Evolutionary conservation across 202 grass and related monocot species (phyloP).

Genomic region (Eragrostis tef): DNA sequence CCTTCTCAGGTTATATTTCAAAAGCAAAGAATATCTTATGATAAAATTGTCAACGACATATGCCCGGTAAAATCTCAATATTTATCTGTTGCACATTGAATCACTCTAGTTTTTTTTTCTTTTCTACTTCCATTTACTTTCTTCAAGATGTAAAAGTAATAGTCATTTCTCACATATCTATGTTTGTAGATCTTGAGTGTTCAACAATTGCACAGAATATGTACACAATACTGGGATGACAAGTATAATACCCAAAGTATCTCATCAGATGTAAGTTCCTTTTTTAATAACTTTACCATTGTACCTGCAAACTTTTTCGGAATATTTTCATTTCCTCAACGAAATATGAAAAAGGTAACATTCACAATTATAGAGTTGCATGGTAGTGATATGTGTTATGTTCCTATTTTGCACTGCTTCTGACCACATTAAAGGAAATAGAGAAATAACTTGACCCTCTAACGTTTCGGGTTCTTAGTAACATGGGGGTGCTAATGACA

Average conservation of each 20-base stretch:
- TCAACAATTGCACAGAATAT: constrained; percentile 96
- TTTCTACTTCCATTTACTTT: constrained; percentile 30
- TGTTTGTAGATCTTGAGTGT: constrained; percentile 79
- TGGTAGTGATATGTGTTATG: background rate
- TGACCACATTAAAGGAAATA: background rate
- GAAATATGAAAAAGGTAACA: background rate
- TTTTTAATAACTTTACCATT: constrained; percentile 25
- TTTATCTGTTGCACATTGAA: constrained; percentile 16
- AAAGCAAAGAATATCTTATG: constrained; percentile 87
- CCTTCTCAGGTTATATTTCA: constrained; percentile 90
- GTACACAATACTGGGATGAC: constrained; percentile 98
- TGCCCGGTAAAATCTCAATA: constrained; percentile 76
- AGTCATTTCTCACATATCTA: constrained; percentile 33
- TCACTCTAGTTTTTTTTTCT: constrained; percentile 1
- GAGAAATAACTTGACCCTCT: background rate
- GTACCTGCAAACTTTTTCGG: background rate
- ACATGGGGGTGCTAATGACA: constrained; percentile 91
- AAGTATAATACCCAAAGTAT: constrained; percentile 99
- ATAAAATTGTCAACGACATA: constrained; percentile 88
- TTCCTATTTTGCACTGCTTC: background rate
- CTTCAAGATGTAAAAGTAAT: constrained; percentile 7
- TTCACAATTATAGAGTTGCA: background rate
- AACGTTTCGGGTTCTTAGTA: constrained; percentile 76
- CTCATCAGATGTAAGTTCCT: constrained; percentile 78
- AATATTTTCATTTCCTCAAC: background rate